Evolutionary conservation across 768 basidiomycete species (phyloP), one percentile per base, ranked within the genome.

Genomic region (Cyclocybe aegerita): DNA sequence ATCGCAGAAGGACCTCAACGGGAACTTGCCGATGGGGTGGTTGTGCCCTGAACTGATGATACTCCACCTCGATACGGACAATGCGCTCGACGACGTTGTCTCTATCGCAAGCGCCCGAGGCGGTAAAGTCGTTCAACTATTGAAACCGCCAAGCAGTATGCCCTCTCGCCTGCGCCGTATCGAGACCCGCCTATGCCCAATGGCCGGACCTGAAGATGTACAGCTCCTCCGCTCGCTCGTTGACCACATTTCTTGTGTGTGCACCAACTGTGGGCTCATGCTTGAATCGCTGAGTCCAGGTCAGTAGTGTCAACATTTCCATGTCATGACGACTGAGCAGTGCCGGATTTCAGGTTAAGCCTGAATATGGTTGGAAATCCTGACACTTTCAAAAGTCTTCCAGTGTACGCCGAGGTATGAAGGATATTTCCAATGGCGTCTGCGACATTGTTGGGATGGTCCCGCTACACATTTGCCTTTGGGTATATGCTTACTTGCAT

Each of bases 1-100:
- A 3, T 23, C 23, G 23, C 23, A 46, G 2, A 55, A 54, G n/a
- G 17, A 50, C 8, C 30, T 40, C 8, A 40, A 49, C 7, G 57
- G 52, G 2, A 35, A 46, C 7, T 40, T 33, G 11, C 8, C 10
- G 3, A 11, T 35, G 1, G 57, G 48, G 33, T 68, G 63, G 65
- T 60, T 70, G 31, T 68, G 64, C 43, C 63, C 66, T 2, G 57
- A 59, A 7, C 46, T 70, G 15, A 60, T 58, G 23, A 53, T 60
- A 11, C 43, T 70, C 4, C 50, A 57, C 39, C 35, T 66, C 16
- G 58, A 65, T 10, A 39, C 46, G 11, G 43, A 57, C 7, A 31
- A 59, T 10, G 50, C 44, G 14, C 32, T 64, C 9, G 35, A 15
- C 9, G 56, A 63, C 23, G 48, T 64, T 0, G 49, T 65, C 15